Evolutionary conservation across 257 asterid species (phyloP).

Genomic region (Przewalskia tangutica): DNA sequence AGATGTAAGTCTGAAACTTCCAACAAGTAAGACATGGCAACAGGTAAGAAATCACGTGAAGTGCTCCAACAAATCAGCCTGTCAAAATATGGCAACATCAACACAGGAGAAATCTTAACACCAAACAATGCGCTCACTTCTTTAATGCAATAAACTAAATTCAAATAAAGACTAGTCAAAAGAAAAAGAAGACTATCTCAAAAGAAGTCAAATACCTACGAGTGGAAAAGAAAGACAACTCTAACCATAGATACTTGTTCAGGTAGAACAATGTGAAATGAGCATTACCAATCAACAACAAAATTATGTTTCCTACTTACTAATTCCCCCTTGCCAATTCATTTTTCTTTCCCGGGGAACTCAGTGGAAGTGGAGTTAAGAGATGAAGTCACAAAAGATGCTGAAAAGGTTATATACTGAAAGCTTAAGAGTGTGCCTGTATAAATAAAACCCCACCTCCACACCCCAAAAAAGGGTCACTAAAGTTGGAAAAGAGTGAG

Average conservation of each 20-base stretch:
- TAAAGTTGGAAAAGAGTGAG: neutral
- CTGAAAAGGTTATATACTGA: neutral
- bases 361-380: neutral
- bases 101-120: slow-evolving; percentile 15
- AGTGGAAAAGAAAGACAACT: slow-evolving; percentile 8
- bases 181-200: neutral
- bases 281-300: neutral
- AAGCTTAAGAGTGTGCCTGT: neutral
- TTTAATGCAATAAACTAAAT: slow-evolving; percentile 18
- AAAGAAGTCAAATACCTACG: neutral
- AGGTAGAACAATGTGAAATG: slow-evolving; percentile 8
- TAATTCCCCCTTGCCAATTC: neutral
- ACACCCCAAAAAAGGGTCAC: neutral
- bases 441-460: neutral
- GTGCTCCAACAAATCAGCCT: slow-evolving; percentile 91
- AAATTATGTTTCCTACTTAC: neutral
- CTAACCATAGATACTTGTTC: slow-evolving; percentile 24
- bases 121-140: neutral
- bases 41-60: slow-evolving; percentile 78
- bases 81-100: slow-evolving; percentile 49
- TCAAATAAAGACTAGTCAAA: neutral
- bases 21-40: slow-evolving; percentile 84
- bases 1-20: slow-evolving; percentile 98
- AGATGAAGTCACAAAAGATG: neutral
- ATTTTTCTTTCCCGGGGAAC: neutral